A percentile compares a stretch with the other conserved stretches of the same genome.
Conservation (phyloP, 768 basidiomycete genomes). For the Mrakia hoshinonis region DNA sequence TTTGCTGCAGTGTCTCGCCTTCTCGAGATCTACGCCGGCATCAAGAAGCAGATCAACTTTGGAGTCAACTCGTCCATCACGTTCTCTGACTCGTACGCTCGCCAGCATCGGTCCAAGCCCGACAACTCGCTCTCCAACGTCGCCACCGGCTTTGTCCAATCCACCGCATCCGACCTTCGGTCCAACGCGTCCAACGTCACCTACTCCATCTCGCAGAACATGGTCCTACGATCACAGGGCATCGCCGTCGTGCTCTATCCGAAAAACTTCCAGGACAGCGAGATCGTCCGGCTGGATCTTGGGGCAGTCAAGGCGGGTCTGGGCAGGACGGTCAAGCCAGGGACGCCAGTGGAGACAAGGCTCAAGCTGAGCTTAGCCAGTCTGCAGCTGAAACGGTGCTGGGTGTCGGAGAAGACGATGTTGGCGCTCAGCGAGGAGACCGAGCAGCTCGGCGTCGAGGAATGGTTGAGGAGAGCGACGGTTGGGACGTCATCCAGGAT, state of each 20-base stretch:
- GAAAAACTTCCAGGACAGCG: not conserved
- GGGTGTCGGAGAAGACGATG: slow-evolving; percentile 29
- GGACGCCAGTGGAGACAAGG: slow-evolving; percentile 30
- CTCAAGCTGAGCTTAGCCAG: slow-evolving; percentile 31
- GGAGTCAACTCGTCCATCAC: slow-evolving; percentile 33
- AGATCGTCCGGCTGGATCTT: slow-evolving; percentile 33
- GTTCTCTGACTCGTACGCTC: slow-evolving; percentile 30
- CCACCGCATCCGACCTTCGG: not conserved
- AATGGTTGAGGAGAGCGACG: slow-evolving; percentile 32
- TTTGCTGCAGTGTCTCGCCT: slow-evolving; percentile 28
- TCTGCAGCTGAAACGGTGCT: slow-evolving; percentile 30
- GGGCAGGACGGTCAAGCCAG: slow-evolving; percentile 27
- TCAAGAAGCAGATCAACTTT: slow-evolving; percentile 33
- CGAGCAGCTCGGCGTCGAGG: slow-evolving; percentile 28
- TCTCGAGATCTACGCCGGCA: slow-evolving; percentile 35
- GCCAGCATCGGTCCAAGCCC: not conserved
- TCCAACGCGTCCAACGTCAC: not conserved
- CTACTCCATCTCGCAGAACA: slow-evolving; percentile 6
- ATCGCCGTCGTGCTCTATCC: slow-evolving; percentile 5
- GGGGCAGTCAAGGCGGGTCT: slow-evolving; percentile 34
- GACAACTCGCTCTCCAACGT: slow-evolving; percentile 3
- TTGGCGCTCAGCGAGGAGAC: slow-evolving; percentile 29
- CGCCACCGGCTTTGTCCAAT: not conserved
- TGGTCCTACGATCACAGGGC: not conserved
- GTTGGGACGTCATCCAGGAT: slow-evolving; percentile 24